Evolutionary conservation across 2,329 filamentous ascomycete genomes (phyloP), one percentile per base, ranked within the genome.

Genomic region (Moelleriella libera): DNA sequence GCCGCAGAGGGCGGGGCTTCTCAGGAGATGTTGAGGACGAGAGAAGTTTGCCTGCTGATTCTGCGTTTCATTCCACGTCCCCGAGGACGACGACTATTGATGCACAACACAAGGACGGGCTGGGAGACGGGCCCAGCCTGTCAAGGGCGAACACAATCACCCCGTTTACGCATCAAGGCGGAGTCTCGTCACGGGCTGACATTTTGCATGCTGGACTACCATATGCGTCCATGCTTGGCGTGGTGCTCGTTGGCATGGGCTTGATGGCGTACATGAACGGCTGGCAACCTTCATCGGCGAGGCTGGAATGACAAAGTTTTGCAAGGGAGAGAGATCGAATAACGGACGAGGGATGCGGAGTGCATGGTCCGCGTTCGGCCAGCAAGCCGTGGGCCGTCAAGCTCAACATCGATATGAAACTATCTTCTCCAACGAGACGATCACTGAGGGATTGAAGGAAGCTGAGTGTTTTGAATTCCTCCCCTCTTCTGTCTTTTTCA

Each of bases 181-280:
- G 61, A 46, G 58, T 65, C 51, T 60, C 66, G 50, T 58, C 61
- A 51, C 69, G 60, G 49, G 69, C 74, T 44, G 66, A 65, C 53
- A 68, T 61, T 45, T 58, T 75, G 48, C 56, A 65, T 41, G 61
- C 81, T 43, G 73, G 76, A 48, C 70, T 85, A 49, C 86, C 86
- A 12, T 90, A 89, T 58, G 82, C 83, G 41, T 88, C 84, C 2
- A 88, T 90, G 76, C 66, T 92, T 43, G 83, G 86, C 9, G 86
- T 92, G 32, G 85, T 92, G 30, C 64, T 92, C 48, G 68, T 92
- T 51, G 86, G 86, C 32, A 83, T 92, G 68, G 84, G 86, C 11
- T 63, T 92, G 53, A 92, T 92, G 86, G 85, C 84, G 41, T 89
- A 88, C 64, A 73, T 92, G 55, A 92, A 92, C 58, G 83, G 83